Conservation (phyloP, 1,139 yeast species). For the Nakaseomyces kungkrabaensis region DNA sequence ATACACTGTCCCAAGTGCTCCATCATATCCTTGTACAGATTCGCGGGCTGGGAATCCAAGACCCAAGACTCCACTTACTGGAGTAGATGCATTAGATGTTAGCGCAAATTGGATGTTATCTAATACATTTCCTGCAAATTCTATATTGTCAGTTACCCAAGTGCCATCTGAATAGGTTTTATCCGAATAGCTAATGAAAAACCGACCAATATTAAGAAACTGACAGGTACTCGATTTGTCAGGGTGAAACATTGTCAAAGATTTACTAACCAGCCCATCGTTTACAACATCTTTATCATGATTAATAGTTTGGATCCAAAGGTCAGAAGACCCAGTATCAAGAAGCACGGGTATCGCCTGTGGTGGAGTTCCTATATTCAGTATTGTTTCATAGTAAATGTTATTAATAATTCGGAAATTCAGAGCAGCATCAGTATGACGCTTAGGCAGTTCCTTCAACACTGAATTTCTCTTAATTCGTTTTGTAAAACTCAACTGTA, state of each 20-base stretch:
- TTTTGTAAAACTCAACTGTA: not conserved
- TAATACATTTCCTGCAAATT: conserved; percentile 10
- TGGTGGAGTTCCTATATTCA: conserved; percentile 44
- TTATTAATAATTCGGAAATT: not conserved
- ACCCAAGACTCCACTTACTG: conserved; percentile 22
- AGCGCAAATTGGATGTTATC: conserved; percentile 20
- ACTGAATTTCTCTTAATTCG: not conserved
- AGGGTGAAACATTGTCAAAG: not conserved
- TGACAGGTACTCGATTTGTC: conserved; percentile 9
- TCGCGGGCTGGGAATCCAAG: conserved; percentile 23
- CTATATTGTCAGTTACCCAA: conserved; percentile 19
- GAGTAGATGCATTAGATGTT: conserved; percentile 17
- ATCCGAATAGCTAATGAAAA: conserved; percentile 18
- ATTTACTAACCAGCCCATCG: not conserved
- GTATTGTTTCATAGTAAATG: conserved; percentile 32
- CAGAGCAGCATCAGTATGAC: not conserved
- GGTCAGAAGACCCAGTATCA: conserved; percentile 63
- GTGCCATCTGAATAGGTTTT: conserved; percentile 19
- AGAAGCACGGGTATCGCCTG: conserved; percentile 43
- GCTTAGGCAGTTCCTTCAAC: not conserved
- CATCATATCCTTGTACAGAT: conserved; percentile 17
- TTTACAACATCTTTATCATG: conserved; percentile 11
- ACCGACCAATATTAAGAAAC: conserved; percentile 12
- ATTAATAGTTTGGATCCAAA: conserved; percentile 41
- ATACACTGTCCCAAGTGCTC: conserved; percentile 31